Evolutionary conservation across 306 rosid species (phyloP).

Genomic region (Prinsepia uniflora): DNA sequence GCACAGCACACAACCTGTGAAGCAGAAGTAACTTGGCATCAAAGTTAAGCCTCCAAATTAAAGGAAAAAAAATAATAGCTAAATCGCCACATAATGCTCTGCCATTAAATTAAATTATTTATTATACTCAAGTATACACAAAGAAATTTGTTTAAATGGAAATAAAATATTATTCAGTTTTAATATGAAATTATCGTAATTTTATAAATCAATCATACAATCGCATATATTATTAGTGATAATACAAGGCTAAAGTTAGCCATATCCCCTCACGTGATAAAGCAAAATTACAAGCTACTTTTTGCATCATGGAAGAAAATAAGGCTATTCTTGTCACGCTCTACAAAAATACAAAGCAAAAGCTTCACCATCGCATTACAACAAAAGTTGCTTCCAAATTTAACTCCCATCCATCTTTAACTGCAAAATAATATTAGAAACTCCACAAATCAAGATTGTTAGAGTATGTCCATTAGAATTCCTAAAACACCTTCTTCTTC

Average conservation of each 20-base stretch:
- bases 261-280: neutral
- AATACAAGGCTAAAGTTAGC: neutral
- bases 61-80: neutral
- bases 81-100: neutral
- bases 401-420: neutral
- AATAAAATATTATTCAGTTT: no score
- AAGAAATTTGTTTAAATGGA: no score
- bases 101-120: no score
- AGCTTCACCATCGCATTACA: conserved; percentile 2
- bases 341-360: neutral
- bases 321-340: neutral
- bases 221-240: neutral
- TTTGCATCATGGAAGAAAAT: neutral
- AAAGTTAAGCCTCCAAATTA: neutral
- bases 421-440: neutral
- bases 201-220: no score
- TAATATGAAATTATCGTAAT: no score
- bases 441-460: no score
- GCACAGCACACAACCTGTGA: neutral
- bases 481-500: no score
- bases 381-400: neutral
- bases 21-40: neutral
- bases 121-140: no score
- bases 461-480: no score
- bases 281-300: neutral